Evolutionary conservation across 495 filamentous ascomycete species (phyloP).

Genomic region (Podospora sp.): DNA sequence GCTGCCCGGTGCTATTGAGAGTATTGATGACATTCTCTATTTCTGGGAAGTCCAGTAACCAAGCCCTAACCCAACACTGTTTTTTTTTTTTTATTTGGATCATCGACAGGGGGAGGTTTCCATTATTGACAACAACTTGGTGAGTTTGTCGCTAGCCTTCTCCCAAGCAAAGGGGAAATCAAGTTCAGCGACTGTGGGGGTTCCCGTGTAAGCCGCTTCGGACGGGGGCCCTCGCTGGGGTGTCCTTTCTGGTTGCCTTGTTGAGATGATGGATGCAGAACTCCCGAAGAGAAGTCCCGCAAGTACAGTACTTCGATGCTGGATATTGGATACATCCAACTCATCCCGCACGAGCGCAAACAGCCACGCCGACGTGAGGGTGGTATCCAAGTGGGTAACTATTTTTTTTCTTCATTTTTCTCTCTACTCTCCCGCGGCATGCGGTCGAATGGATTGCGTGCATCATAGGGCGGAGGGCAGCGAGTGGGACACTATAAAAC

Average conservation of each 20-base stretch:
- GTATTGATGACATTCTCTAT: no score
- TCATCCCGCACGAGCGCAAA: background rate
- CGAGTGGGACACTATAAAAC: background rate
- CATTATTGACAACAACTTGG: background rate
- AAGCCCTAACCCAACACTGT: background rate
- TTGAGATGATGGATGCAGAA: background rate
- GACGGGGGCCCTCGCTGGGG: background rate
- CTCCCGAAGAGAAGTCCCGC: constrained; percentile 1
- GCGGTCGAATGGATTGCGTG: background rate
- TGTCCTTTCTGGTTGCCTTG: background rate
- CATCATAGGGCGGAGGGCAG: constrained; percentile 6
- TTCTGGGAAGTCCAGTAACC: background rate
- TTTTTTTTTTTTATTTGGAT: background rate
- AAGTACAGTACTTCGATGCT: constrained; percentile 1
- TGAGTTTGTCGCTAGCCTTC: background rate
- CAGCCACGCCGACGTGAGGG: background rate
- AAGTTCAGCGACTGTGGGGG: background rate
- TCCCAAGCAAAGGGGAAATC: background rate
- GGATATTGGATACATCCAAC: background rate
- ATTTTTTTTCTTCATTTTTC: background rate
- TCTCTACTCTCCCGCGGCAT: background rate
- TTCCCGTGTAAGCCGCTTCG: background rate
- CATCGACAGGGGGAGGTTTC: background rate
- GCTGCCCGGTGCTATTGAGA: background rate
- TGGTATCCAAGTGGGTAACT: background rate